Conservation (phyloP, 2,329 filamentous ascomycete species). For the Aspergillus sojae region DNA sequence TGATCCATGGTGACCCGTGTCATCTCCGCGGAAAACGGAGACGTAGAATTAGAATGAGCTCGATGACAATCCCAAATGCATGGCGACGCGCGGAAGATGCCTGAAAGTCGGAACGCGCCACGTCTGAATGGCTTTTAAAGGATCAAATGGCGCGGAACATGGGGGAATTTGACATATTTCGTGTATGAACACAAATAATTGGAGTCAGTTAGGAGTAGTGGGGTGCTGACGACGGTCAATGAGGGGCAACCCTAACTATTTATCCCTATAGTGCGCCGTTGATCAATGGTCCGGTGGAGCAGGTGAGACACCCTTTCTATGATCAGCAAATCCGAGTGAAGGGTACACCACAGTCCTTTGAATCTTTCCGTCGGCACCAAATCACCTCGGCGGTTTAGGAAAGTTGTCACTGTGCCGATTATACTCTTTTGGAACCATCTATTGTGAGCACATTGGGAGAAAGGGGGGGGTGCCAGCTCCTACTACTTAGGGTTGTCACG, state of each 20-base stretch:
- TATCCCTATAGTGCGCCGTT: slow-evolving; percentile 1
- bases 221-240: slow-evolving; percentile 3
- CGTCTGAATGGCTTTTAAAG: not conserved
- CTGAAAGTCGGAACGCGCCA: not conserved
- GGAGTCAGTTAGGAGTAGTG: not conserved
- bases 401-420: not conserved
- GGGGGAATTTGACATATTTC: not conserved
- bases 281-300: slow-evolving; percentile 3
- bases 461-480: not conserved
- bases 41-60: not conserved
- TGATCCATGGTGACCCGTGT: not conserved
- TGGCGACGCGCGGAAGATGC: not conserved
- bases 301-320: not conserved
- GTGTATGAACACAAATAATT: not conserved
- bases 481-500: not conserved
- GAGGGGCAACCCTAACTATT: slow-evolving; percentile 1
- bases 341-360: not conserved
- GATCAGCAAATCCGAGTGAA: slow-evolving; percentile 1
- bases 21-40: not conserved
- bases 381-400: not conserved
- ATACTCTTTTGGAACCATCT: too few species aligned
- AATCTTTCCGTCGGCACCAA: not conserved
- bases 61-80: not conserved
- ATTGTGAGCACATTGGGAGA: not conserved
- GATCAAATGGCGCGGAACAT: not conserved